Evolutionary conservation across 805 yeast genomes (phyloP).

Genomic region (Metschnikowia peoriensis): DNA sequence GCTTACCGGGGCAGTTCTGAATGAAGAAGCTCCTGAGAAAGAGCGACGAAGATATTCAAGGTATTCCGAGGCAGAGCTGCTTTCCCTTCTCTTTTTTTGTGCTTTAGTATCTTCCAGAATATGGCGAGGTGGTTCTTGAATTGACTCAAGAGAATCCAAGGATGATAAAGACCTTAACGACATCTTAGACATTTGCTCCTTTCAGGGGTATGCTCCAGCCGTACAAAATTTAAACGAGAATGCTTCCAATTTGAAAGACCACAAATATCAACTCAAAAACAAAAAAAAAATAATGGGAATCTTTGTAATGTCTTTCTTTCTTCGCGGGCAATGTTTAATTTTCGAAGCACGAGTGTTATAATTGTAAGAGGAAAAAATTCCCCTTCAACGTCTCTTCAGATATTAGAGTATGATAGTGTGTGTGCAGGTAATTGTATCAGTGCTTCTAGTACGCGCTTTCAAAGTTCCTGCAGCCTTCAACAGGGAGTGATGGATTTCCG

Average conservation of each 20-base stretch:
- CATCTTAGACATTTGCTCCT: neutral
- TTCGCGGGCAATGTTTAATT: no score
- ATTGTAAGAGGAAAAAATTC: neutral
- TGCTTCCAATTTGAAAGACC: neutral
- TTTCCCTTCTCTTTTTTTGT: neutral
- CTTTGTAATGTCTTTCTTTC: no score
- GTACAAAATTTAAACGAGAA: neutral
- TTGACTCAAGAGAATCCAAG: slow-evolving; percentile 6
- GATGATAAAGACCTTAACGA: slow-evolving; percentile 5
- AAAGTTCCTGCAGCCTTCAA: neutral
- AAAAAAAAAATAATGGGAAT: no score
- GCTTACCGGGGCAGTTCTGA: slow-evolving; percentile 5
- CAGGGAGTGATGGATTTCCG: neutral
- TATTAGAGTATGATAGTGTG: neutral
- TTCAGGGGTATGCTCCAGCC: neutral
- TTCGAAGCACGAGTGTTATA: neutral
- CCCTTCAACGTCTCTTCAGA: neutral
- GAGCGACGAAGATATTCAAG: slow-evolving; percentile 9
- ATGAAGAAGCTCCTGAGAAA: slow-evolving; percentile 8
- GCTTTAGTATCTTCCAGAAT: neutral
- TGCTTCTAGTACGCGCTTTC: neutral
- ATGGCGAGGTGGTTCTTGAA: slow-evolving; percentile 5
- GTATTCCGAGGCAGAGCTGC: neutral
- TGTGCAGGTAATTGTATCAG: neutral
- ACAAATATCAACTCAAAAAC: no score